Conservation (phyloP, 108 stramenopile genomes). For the Seminavis robusta region DNA sequence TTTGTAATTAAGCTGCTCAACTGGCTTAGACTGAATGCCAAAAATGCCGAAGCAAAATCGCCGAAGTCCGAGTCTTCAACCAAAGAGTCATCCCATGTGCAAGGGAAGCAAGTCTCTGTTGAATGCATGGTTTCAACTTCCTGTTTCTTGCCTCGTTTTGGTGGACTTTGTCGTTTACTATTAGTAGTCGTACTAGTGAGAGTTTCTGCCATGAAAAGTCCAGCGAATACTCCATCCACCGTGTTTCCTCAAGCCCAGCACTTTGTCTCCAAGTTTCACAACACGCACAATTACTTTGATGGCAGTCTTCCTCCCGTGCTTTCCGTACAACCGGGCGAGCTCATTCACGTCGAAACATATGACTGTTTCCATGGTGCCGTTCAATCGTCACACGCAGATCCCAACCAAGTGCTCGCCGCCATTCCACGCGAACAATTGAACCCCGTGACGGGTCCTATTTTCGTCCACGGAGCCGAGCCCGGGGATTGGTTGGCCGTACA, state of each 20-base stretch:
- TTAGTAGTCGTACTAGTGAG: too few species aligned
- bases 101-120: too few species aligned
- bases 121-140: too few species aligned
- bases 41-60: too few species aligned
- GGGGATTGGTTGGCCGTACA: constrained; percentile 2
- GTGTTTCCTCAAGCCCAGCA: constrained; percentile 7
- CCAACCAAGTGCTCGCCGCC: constrained; percentile 1
- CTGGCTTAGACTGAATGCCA: too few species aligned
- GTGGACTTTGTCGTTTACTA: too few species aligned
- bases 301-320: constrained; percentile 10
- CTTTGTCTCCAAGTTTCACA: constrained; percentile 8
- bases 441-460: constrained; percentile 10
- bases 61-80: too few species aligned
- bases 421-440: constrained; percentile 6
- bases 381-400: constrained; percentile 5
- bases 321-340: constrained; percentile 4
- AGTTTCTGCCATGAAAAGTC: too few species aligned
- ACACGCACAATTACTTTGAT: constrained; percentile 4
- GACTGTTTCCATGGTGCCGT: constrained; percentile 24
- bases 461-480: constrained; percentile 2
- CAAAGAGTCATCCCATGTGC: too few species aligned
- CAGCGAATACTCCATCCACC: too few species aligned
- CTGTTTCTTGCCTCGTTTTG: too few species aligned
- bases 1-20: too few species aligned
- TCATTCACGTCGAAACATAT: constrained; percentile 12